Base-by-base conservation (phyloP, 2,329 filamentous ascomycete species). In the Elsinoe perseae region DNA sequence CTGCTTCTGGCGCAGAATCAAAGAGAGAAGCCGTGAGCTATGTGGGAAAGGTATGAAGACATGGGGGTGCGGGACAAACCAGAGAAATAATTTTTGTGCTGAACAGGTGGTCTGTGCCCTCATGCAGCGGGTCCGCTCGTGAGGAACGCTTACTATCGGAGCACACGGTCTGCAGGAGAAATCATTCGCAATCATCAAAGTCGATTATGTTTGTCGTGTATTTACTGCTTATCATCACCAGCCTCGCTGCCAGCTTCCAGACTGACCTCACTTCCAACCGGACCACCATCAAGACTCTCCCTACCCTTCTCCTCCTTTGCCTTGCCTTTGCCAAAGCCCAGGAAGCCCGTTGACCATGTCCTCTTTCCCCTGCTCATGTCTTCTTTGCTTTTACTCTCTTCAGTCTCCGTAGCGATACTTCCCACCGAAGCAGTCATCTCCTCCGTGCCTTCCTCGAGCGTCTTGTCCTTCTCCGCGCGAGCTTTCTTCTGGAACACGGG, bases 381-480 rank as follows among this genome's bases (percentile, higher is more conserved):
- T 34, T 52, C 57, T 61, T 61, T 61, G 60, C 64, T 63, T 58
- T 60, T 60, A 56, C 54, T 59, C 60, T 62, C 61, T 59, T 64
- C 63, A 56, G 58, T 60, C 57, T 50, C 60, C 60, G 70, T 72
- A 12, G 70, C 70, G 30, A 73, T 69, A 57, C 72, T 70, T 25
- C 56, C 32, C 3, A 27, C 30, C 10, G 48, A 52, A 2, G 28
- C 48, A 4, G 16, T 20, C 16, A 52, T 21, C 10, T 52, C 48
- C 48, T 38, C 48, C 23, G 25, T 32, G 72, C 2, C 65, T 63
- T 72, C 72, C 10, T 54, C 56, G 38, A 73, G 58, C 60, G 69
- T 38, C 48, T 42, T 36, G 14, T 68, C 67, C 54, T 56, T 54
- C 27, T 60, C 46, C n/a, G 43, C 21, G 36, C 36, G 43, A 14